phyloP scores from a whole-genome alignment of 2,329 filamentous ascomycete species.

The Capronia americana region DNA sequence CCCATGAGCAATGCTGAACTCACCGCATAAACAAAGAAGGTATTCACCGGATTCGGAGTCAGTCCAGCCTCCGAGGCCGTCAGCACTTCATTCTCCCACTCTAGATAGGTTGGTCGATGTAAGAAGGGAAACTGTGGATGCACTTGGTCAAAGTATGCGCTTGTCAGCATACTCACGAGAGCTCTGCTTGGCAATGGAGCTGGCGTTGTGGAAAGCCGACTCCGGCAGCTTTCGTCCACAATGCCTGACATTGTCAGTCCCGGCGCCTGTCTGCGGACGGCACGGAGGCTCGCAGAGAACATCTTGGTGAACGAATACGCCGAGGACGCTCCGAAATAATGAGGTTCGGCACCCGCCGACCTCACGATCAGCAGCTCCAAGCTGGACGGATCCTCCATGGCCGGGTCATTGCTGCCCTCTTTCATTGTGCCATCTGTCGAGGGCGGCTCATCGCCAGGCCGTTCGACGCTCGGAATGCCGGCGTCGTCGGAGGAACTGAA shows the following conservation, averaged over 20 bases:
- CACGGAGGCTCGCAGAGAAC: conserved; percentile 4
- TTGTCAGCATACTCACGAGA: conserved; percentile 19
- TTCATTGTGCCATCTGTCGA: background rate
- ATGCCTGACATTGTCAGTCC: conserved; percentile 23
- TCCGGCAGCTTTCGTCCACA: conserved; percentile 1
- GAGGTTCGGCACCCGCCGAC: conserved; percentile 25
- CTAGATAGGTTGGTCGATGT: conserved; percentile 45
- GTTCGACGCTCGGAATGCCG: background rate
- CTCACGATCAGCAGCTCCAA: conserved; percentile 24
- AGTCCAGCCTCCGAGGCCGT: background rate
- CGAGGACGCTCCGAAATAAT: conserved; percentile 25
- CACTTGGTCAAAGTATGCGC: conserved; percentile 49
- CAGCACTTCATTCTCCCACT: conserved; percentile 42
- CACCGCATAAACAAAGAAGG: conserved; percentile 2
- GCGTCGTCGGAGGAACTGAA: background rate
- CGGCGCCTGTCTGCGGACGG: conserved; percentile 17
- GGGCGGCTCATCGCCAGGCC: background rate
- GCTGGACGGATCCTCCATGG: conserved; percentile 13
- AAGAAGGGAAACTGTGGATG: conserved; percentile 50
- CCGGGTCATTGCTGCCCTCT: background rate
- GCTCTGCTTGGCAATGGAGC: conserved; percentile 16
- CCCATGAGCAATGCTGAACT: background rate
- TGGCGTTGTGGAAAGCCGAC: background rate
- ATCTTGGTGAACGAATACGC: background rate
- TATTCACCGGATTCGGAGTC: background rate